A percentile compares a stretch with the other conserved stretches of the same genome.
Conservation (phyloP, 1,139 yeast species). For the Saccharomyces hybrid region DNA sequence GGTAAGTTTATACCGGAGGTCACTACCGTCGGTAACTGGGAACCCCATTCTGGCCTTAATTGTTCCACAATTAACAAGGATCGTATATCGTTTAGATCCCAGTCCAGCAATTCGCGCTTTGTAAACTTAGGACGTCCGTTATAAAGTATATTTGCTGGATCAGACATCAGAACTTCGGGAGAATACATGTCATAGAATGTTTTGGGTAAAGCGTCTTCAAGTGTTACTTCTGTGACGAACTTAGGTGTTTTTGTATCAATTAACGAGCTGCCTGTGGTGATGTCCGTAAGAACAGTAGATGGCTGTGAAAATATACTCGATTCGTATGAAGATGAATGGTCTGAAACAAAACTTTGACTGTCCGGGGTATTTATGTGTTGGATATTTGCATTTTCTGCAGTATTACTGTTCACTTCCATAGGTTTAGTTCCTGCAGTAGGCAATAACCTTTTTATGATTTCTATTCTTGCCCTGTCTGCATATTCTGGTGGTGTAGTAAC, state of each 20-base stretch:
- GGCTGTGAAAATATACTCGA: constrained; percentile 29
- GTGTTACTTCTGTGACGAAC: constrained; percentile 19
- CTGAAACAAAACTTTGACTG: constrained; percentile 16
- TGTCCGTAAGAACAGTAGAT: constrained; percentile 15
- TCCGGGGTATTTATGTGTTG: constrained; percentile 9
- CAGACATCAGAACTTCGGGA: constrained; percentile 39
- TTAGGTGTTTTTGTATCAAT: constrained; percentile 8
- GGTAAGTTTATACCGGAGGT: constrained; percentile 16
- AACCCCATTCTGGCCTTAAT: constrained; percentile 47
- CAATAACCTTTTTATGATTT: constrained; percentile 32
- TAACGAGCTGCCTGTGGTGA: constrained; percentile 10
- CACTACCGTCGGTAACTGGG: constrained; percentile 40
- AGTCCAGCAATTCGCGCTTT: constrained; percentile 50
- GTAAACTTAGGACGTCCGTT: constrained; percentile 57
- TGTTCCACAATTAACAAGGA: constrained; percentile 48
- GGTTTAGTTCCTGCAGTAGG: constrained; percentile 1
- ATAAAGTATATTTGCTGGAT: constrained; percentile 35
- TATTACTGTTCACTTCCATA: background rate
- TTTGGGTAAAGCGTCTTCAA: constrained; percentile 42
- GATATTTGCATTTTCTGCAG: constrained; percentile 1
- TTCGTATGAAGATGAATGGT: constrained; percentile 20
- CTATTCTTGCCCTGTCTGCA: constrained; percentile 37
- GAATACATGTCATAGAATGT: constrained; percentile 48
- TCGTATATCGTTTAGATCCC: constrained; percentile 60
- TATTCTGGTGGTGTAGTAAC: constrained; percentile 36